Evolutionary conservation across 768 basidiomycete genomes (phyloP), one percentile per base, ranked within the genome.

Genomic region (Kwoniella dejecticola): DNA sequence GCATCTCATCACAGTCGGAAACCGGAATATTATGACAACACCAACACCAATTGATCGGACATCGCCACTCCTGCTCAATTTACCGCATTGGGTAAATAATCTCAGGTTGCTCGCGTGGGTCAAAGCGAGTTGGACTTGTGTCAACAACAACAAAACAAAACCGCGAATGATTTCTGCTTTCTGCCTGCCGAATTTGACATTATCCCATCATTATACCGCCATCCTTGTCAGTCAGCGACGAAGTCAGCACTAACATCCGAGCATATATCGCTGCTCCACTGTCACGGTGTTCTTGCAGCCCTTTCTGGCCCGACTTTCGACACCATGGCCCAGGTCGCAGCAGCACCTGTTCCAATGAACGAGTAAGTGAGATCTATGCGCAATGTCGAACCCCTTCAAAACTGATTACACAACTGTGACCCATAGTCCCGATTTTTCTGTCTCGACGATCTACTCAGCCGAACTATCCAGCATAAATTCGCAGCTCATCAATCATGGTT

Each of bases 401-500:
- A 38, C 8, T 38, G 36, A 8, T 38, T 38, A 38, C 17, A 38
- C 36, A 38, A 38, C 19, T 42, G 41, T 19, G 11, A 36, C 11
- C 21, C 17, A 8, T 29, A 61, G 59, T 19, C 36, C 52, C 19
- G 40, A 52, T 33, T 11, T n/a, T 1, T 19, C 26, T 33, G 10
- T 52, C 1, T 53, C 42, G 0, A 40, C 59, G 2, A 13, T 40
- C 29, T 38, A 45, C 26, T 48, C 60, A 27, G 61, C 56, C 12
- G 53, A 65, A 13, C 31, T 71, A 17, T 72, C 71, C 1, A 62
- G 66, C 11, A 65, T 73, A 53, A 75, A 75, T 55, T 47, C 56
- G 7, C 73, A 75, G 58, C 50, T 75, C 1, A 24, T 72, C 12
- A 63, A 64, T 7, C 70, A 70, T 54, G 73, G 73, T 4, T 75